Evolutionary conservation across 805 yeast genomes (phyloP).

Genomic region (Kuraishia floccosa): DNA sequence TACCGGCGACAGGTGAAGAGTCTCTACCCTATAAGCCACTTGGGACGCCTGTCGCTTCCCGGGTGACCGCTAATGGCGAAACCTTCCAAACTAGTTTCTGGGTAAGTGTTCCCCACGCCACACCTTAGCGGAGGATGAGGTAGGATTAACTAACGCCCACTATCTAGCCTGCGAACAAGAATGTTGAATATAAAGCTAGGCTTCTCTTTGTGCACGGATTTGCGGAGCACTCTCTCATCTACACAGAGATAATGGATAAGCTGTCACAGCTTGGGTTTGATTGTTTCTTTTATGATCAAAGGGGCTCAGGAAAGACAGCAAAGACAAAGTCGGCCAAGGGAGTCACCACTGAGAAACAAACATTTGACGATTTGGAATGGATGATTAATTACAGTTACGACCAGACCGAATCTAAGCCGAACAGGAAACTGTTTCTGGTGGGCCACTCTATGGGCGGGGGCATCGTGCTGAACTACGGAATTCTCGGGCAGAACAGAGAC

Average conservation of each 20-base stretch:
- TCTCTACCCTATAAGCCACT: no score
- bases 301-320: constrained; percentile 65
- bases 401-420: constrained; percentile 12
- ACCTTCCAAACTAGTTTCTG: no score
- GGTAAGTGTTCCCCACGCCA: no score
- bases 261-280: constrained; percentile 47
- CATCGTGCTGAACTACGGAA: constrained; percentile 49
- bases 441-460: constrained; percentile 87
- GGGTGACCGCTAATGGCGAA: no score
- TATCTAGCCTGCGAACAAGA: no score
- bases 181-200: constrained; percentile 44
- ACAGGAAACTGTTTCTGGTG: constrained; percentile 34
- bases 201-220: constrained; percentile 63
- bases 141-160: no score
- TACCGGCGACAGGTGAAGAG: no score
- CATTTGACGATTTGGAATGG: constrained; percentile 48
- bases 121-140: no score
- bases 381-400: constrained; percentile 35
- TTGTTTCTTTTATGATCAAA: constrained; percentile 57
- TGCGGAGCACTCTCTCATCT: constrained; percentile 42
- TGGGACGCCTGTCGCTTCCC: no score
- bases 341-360: constrained; percentile 40
- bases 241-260: constrained; percentile 41
- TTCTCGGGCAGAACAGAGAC: constrained; percentile 37
- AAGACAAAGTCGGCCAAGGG: constrained; percentile 39